Percentiles rank a stretch among this genome's conserved stretches.
Conservation (phyloP, 176 grass and related monocot genomes). For the Rhynchospora pubera region DNA sequence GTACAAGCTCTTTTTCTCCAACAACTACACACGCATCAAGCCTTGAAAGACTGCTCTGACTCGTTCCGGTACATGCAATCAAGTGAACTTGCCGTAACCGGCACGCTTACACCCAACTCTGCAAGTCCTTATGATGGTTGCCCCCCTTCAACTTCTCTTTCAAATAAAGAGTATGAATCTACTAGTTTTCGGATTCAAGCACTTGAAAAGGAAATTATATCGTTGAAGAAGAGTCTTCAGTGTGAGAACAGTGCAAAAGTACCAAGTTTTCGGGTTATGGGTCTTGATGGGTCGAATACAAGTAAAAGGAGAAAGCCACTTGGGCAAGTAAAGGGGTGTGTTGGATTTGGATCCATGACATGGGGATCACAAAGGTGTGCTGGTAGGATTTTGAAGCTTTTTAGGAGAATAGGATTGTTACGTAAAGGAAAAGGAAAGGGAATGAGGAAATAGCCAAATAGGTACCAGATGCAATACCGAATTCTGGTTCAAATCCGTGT, state of each 20-base stretch:
- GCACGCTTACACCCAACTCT: slow-evolving; percentile 48
- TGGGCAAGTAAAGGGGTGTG: slow-evolving; percentile 51
- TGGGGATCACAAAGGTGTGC: slow-evolving; percentile 74
- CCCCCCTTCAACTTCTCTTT: slow-evolving; percentile 13
- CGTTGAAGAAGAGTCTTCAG: slow-evolving; percentile 64
- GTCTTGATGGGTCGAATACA: neutral
- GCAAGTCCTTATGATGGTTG: slow-evolving; percentile 21
- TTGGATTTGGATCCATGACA: slow-evolving; percentile 61
- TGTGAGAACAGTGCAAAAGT: slow-evolving; percentile 42
- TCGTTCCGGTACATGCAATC: slow-evolving; percentile 62
- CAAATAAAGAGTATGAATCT: slow-evolving; percentile 48
- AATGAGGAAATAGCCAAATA: slow-evolving; percentile 1
- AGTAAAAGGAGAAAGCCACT: slow-evolving; percentile 35
- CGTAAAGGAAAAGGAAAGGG: slow-evolving; percentile 33
- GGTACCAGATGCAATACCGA: neutral
- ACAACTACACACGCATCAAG: slow-evolving; percentile 81
- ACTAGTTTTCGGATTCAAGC: slow-evolving; percentile 80
- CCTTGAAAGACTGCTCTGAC: slow-evolving; percentile 65
- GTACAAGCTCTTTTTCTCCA: slow-evolving; percentile 92
- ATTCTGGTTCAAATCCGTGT: neutral
- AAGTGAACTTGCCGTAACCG: slow-evolving; percentile 31
- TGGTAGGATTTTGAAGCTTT: slow-evolving; percentile 59
- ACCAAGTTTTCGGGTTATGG: slow-evolving; percentile 35
- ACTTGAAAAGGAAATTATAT: slow-evolving; percentile 69
- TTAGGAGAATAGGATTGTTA: slow-evolving; percentile 73